These are phyloP conservation scores for Xanthoparmelia taractica DNA, from an alignment of 495 filamentous ascomycete genomes.

Conservation along the genomic window DNA sequence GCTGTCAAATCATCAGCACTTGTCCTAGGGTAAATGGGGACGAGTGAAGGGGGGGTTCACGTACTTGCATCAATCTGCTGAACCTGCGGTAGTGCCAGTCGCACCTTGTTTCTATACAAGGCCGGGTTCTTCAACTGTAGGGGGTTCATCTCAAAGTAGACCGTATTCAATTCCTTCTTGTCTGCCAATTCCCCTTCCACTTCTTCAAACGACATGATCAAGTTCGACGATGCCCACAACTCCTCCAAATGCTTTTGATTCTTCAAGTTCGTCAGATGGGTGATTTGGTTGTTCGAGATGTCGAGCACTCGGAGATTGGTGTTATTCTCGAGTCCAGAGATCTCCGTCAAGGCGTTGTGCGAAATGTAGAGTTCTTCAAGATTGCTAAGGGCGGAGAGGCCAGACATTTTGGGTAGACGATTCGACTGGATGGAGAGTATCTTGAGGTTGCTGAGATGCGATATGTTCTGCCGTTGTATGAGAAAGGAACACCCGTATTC, in stretches of 20 bases:
- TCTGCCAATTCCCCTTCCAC: constrained; percentile 71
- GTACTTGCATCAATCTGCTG: constrained; percentile 95
- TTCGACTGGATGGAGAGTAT: constrained; percentile 97
- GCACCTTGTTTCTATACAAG: constrained; percentile 88
- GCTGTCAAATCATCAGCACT: constrained; percentile 8
- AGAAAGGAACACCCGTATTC: neutral
- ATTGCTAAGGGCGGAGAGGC: constrained; percentile 61
- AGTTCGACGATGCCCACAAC: constrained; percentile 89
- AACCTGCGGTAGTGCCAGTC: constrained; percentile 77
- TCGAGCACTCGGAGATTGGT: constrained; percentile 69
- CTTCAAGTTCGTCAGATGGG: constrained; percentile 62
- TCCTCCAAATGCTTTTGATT: constrained; percentile 70
- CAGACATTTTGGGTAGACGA: constrained; percentile 72
- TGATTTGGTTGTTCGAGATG: constrained; percentile 82
- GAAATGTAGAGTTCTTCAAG: constrained; percentile 96
- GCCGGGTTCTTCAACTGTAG: constrained; percentile 66
- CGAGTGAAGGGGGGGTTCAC: constrained; percentile 26
- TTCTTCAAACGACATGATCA: constrained; percentile 69
- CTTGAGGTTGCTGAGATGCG: constrained; percentile 64
- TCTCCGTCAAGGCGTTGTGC: constrained; percentile 81
- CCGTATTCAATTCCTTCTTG: constrained; percentile 74
- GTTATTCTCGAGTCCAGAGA: constrained; percentile 68
- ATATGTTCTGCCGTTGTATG: constrained; percentile 45
- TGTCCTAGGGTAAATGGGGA: neutral
- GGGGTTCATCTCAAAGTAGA: constrained; percentile 97